These are phyloP conservation scores for Podila verticillata DNA, from an alignment of 192 early-diverging fungal species.

Conservation along the genomic window DNA sequence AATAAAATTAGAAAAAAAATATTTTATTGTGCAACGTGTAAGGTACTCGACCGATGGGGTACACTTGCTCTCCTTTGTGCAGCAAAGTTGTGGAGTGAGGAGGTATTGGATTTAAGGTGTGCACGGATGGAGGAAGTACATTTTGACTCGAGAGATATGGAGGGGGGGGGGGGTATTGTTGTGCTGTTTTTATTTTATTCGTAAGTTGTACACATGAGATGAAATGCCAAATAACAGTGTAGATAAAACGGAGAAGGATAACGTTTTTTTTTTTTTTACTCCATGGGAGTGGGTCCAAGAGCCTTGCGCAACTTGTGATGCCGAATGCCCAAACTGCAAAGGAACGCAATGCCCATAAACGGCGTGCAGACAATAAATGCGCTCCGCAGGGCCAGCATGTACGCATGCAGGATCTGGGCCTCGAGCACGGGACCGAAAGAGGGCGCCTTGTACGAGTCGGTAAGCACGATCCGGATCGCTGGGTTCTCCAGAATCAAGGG, in stretches of 20 bases:
- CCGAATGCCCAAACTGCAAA: conserved; percentile 53
- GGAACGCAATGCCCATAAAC: conserved; percentile 56
- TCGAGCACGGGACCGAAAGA: conserved; percentile 45
- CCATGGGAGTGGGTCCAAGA: conserved; percentile 24
- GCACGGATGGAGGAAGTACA: too few species aligned
- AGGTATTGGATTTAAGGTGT: too few species aligned
- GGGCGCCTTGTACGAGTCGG: conserved; percentile 42
- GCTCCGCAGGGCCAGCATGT: conserved; percentile 56
- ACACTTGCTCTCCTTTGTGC: background rate
- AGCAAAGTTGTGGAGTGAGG: too few species aligned
- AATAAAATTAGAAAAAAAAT: background rate
- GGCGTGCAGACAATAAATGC: conserved; percentile 63
- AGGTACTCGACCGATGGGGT: background rate
- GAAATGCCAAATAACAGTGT: conserved; percentile 1
- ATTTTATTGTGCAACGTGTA: background rate
- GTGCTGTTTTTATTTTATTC: background rate
- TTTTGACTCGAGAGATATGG: too few species aligned
- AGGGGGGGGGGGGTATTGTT: too few species aligned
- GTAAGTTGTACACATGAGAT: background rate
- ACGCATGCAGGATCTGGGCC: conserved; percentile 54
- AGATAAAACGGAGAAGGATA: background rate
- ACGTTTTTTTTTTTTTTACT: conserved; percentile 4
- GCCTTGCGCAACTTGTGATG: conserved; percentile 32
- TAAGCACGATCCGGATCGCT: conserved; percentile 2
- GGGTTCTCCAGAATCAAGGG: conserved; percentile 13